Evolutionary conservation across 257 asterid genomes (phyloP).

Genomic region (Capsicum rhomboideum): DNA sequence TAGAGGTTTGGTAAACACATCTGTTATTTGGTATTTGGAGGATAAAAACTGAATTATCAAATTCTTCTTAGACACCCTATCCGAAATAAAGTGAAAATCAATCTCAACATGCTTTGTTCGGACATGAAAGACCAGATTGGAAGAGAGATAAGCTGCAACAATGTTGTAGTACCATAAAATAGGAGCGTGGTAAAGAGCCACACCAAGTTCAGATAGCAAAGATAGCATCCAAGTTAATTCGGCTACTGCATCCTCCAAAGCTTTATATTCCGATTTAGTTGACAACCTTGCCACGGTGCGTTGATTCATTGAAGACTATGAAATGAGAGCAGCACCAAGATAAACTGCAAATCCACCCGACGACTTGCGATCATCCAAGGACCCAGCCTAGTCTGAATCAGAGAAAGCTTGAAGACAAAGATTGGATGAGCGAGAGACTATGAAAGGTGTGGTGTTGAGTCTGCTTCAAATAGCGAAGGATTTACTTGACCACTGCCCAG

Average conservation of each 20-base stretch:
- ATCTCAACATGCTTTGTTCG: neutral
- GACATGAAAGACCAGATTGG: neutral
- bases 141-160: neutral
- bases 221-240: neutral
- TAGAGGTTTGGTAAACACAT: neutral
- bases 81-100: neutral
- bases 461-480: too few species aligned
- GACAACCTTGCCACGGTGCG: neutral
- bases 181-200: neutral
- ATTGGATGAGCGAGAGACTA: too few species aligned
- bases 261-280: neutral
- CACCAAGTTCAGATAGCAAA: neutral
- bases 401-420: too few species aligned
- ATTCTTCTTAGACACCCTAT: neutral
- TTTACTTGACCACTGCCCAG: too few species aligned
- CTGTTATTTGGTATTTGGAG: neutral
- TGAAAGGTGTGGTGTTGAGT: too few species aligned
- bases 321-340: neutral
- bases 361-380: too few species aligned
- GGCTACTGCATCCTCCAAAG: neutral
- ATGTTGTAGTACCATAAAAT: neutral
- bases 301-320: neutral
- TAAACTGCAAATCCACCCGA: too few species aligned
- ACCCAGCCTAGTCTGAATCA: too few species aligned
- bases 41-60: neutral